Percentiles rank a stretch among this genome's conserved stretches.
phyloP scores from a whole-genome alignment of 129 eudicot species.

The Chrysanthemum lavandulifolium region DNA sequence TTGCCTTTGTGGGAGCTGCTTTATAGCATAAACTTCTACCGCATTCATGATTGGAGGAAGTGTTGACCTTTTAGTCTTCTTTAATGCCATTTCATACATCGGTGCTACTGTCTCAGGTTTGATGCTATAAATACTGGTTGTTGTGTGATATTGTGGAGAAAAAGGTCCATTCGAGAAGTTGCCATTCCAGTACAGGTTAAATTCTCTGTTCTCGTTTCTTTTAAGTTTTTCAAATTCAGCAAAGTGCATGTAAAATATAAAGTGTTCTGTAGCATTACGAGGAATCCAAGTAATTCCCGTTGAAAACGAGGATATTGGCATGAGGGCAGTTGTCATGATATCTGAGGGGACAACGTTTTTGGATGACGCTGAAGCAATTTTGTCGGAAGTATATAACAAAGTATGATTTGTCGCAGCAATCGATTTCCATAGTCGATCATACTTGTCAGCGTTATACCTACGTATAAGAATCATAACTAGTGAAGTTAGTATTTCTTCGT shows the following conservation, averaged over 20 bases:
- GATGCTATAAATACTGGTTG: background rate
- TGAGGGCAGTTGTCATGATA: conserved; percentile 31
- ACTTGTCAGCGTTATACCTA: conserved; percentile 29
- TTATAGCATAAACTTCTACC: conserved; percentile 33
- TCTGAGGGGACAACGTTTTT: conserved; percentile 11
- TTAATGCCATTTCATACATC: conserved; percentile 15
- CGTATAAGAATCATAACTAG: background rate
- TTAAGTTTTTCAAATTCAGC: conserved; percentile 22
- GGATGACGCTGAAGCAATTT: background rate
- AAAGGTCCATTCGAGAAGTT: conserved; percentile 2
- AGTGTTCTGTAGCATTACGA: conserved; percentile 1
- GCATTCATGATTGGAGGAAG: conserved; percentile 60
- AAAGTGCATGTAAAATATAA: conserved; percentile 26
- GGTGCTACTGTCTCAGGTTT: conserved; percentile 13
- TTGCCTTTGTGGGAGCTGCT: conserved; percentile 16
- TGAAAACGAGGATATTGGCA: no score
- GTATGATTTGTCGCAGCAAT: background rate
- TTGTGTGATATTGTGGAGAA: conserved; percentile 18
- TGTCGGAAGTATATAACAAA: background rate
- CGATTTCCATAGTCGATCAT: conserved; percentile 37
- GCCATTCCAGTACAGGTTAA: conserved; percentile 43
- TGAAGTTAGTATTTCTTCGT: no score
- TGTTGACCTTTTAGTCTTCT: conserved; percentile 34
- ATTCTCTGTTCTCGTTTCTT: conserved; percentile 20
- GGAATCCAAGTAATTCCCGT: background rate